Percentiles rank a stretch among this genome's conserved stretches.
Evolutionary conservation across 768 basidiomycete species (phyloP).

Genomic region (Trametes elegans): DNA sequence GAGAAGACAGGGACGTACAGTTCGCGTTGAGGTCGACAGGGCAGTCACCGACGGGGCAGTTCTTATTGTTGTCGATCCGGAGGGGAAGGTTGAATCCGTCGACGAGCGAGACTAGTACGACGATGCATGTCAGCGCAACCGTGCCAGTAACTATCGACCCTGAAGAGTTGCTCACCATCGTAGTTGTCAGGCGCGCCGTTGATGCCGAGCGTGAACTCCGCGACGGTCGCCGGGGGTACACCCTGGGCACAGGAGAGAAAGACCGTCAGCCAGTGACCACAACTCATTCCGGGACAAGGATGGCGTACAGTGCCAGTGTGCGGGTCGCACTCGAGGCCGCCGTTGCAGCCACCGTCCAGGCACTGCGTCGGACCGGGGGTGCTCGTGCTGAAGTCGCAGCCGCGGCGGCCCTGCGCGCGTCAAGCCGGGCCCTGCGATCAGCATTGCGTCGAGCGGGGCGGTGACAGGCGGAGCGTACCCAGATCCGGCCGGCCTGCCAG

Average conservation of each 20-base stretch:
- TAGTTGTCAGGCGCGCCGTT: slow-evolving; percentile 33
- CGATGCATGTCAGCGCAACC: neutral
- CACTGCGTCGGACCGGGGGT: slow-evolving; percentile 35
- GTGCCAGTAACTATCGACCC: too few species aligned
- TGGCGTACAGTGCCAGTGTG: slow-evolving; percentile 35
- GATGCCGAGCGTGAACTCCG: slow-evolving; percentile 34
- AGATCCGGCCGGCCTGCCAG: slow-evolving; percentile 38
- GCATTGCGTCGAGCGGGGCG: too few species aligned
- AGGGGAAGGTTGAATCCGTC: slow-evolving; percentile 36
- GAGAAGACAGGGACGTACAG: slow-evolving; percentile 29
- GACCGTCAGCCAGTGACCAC: slow-evolving; percentile 2
- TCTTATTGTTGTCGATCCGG: slow-evolving; percentile 31
- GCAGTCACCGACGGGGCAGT: slow-evolving; percentile 34
- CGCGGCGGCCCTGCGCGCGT: slow-evolving; percentile 30
- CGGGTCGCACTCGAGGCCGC: slow-evolving; percentile 38
- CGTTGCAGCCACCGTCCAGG: slow-evolving; percentile 38
- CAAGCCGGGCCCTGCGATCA: too few species aligned
- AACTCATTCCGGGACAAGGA: neutral
- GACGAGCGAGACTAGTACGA: slow-evolving; percentile 33
- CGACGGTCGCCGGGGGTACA: slow-evolving; percentile 35
- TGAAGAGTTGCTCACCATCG: slow-evolving; percentile 26
- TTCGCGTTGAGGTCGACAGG: slow-evolving; percentile 35
- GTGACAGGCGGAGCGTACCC: slow-evolving; percentile 22
- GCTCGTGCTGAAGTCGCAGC: slow-evolving; percentile 34
- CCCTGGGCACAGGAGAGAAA: slow-evolving; percentile 28